A percentile compares a stretch with the other conserved stretches of the same genome.
Evolutionary conservation across 495 filamentous ascomycete species (phyloP).

Genomic region (Hypoxylon subgilvum): DNA sequence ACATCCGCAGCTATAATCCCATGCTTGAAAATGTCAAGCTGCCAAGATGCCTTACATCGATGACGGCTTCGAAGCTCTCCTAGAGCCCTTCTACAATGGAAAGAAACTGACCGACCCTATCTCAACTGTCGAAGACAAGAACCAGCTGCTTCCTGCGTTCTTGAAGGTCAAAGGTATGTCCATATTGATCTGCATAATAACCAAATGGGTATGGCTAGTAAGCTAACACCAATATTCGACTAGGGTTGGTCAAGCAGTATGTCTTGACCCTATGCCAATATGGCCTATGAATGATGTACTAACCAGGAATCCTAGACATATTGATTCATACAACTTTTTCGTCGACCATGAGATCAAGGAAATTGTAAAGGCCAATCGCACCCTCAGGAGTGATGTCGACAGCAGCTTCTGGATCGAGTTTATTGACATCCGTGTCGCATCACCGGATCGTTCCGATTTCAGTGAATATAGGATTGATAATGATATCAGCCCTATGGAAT

Average conservation of each 20-base stretch:
- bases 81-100: conserved; percentile 95
- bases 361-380: conserved; percentile 86
- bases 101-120: conserved; percentile 93
- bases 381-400: conserved; percentile 86
- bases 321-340: conserved; percentile 98
- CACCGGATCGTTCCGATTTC: conserved; percentile 77
- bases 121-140: conserved; percentile 90
- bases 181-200: conserved; percentile 17
- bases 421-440: conserved; percentile 82
- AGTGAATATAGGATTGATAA: conserved; percentile 62
- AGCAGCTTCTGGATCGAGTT: conserved; percentile 87
- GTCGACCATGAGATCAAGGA: conserved; percentile 94
- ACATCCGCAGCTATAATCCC: conserved; percentile 1
- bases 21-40: conserved; percentile 14
- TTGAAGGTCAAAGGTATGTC: conserved; percentile 84
- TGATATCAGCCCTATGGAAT: conserved; percentile 88
- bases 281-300: neutral
- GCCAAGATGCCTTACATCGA: conserved; percentile 53
- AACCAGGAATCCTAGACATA: conserved; percentile 63
- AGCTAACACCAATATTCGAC: conserved; percentile 27
- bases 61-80: conserved; percentile 79
- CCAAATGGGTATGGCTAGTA: conserved; percentile 1
- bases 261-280: conserved; percentile 1
- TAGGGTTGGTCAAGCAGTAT: conserved; percentile 79
- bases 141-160: conserved; percentile 94